Evolutionary conservation across 768 basidiomycete genomes (phyloP).

Genomic region (Calocera viscosa): DNA sequence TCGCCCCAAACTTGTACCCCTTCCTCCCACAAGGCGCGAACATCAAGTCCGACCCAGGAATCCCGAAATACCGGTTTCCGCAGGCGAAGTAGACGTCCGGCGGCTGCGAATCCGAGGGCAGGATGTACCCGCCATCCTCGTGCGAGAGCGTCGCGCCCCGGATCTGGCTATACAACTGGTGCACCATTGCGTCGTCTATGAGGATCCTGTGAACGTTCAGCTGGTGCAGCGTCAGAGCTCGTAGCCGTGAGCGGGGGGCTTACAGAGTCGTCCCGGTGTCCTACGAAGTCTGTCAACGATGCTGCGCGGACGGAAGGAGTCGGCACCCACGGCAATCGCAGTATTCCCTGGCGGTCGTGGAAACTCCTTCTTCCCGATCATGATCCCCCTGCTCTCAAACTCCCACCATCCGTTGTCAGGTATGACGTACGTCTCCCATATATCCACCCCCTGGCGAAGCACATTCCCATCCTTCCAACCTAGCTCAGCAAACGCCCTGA

Average conservation of each 20-base stretch:
- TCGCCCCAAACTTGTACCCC: constrained; percentile 8
- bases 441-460: background rate
- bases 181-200: constrained; percentile 26
- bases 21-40: constrained; percentile 15
- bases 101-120: constrained; percentile 25
- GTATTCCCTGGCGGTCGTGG: constrained; percentile 17
- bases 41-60: constrained; percentile 20
- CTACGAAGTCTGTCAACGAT: constrained; percentile 30
- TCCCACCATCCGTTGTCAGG: constrained; percentile 34
- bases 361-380: constrained; percentile 16
- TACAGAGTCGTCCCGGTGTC: background rate
- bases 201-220: constrained; percentile 13
- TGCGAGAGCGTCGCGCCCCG: constrained; percentile 28
- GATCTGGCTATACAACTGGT: constrained; percentile 28
- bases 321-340: constrained; percentile 14
- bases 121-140: constrained; percentile 31
- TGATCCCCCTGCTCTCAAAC: constrained; percentile 24
- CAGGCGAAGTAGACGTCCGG: constrained; percentile 28
- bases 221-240: constrained; percentile 20
- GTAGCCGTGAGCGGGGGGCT: no score
- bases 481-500: constrained; percentile 2
- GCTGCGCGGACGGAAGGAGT: background rate
- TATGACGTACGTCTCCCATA: constrained; percentile 12
- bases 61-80: constrained; percentile 26
- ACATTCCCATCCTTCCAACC: background rate